These are phyloP conservation scores for Colletotrichum sp. DNA, from an alignment of 2,329 filamentous ascomycete genomes.

Conservation along the genomic window DNA sequence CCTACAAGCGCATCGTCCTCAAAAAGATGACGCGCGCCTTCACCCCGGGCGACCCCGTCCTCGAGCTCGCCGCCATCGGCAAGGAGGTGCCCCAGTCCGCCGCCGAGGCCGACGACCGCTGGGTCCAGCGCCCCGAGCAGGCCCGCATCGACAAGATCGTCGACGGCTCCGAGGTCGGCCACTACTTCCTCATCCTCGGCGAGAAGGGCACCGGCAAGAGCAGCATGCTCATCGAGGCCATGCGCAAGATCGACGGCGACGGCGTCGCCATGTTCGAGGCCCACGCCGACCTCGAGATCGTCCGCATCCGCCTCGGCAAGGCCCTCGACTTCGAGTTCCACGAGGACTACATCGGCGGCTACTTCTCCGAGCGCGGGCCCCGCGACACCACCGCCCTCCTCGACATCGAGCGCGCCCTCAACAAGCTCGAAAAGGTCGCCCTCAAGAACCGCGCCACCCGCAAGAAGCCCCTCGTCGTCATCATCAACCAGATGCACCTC, in stretches of 20 bases:
- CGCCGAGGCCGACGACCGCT: slow-evolving; percentile 63
- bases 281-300: slow-evolving; percentile 93
- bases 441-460: slow-evolving; percentile 52
- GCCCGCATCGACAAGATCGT: slow-evolving; percentile 82
- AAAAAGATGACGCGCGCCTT: slow-evolving; percentile 94
- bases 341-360: slow-evolving; percentile 95
- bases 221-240: slow-evolving; percentile 93
- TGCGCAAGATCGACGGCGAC: slow-evolving; percentile 89
- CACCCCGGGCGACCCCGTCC: slow-evolving; percentile 86
- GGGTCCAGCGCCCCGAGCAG: slow-evolving; percentile 88
- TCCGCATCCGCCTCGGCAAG: slow-evolving; percentile 90
- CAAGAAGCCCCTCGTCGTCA: slow-evolving; percentile 80
- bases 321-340: slow-evolving; percentile 96
- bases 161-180: slow-evolving; percentile 72
- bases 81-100: slow-evolving; percentile 57
- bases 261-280: slow-evolving; percentile 96
- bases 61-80: slow-evolving; percentile 75
- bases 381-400: slow-evolving; percentile 90
- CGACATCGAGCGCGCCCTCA: slow-evolving; percentile 95
- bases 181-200: slow-evolving; percentile 90
- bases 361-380: slow-evolving; percentile 93
- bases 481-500: slow-evolving; percentile 93
- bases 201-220: slow-evolving; percentile 98
- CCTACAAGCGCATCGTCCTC: slow-evolving; percentile 91
- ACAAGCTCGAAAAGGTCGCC: slow-evolving; percentile 97